phyloP scores from a whole-genome alignment of 2,329 filamentous ascomycete genomes.

The Colletotrichum graminicola region DNA sequence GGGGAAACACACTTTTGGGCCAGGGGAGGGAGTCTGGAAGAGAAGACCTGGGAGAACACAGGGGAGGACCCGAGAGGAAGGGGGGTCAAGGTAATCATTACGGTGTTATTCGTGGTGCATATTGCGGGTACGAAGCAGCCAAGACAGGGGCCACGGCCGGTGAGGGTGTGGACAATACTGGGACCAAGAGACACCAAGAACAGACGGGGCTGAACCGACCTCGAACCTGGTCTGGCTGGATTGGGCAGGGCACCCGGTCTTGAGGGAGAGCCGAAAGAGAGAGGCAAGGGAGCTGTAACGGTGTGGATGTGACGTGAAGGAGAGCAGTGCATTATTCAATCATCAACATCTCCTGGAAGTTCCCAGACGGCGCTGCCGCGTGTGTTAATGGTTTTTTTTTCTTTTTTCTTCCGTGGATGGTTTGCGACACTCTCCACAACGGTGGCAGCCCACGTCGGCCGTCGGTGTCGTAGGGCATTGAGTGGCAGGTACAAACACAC shows the following conservation, averaged over 20 bases:
- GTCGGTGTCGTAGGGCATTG: too few species aligned
- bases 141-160: slow-evolving; percentile 33
- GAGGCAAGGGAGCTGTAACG: background rate
- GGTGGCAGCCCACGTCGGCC: too few species aligned
- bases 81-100: slow-evolving; percentile 39
- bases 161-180: slow-evolving; percentile 14
- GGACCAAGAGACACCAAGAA: slow-evolving; percentile 10
- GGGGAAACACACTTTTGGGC: slow-evolving; percentile 38
- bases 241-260: background rate
- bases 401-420: too few species aligned
- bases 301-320: background rate
- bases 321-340: background rate
- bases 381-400: background rate
- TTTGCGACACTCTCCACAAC: too few species aligned
- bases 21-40: slow-evolving; percentile 20
- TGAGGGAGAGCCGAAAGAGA: background rate
- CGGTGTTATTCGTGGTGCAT: slow-evolving; percentile 40
- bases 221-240: background rate
- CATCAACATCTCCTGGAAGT: background rate
- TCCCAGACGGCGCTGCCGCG: background rate
- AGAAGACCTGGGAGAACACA: slow-evolving; percentile 22
- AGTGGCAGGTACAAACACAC: too few species aligned
- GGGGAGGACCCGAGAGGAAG: slow-evolving; percentile 26
- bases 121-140: slow-evolving; percentile 39
- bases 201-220: slow-evolving; percentile 9